Evolutionary conservation across 2,329 filamentous ascomycete species (phyloP).

Genomic region (Tolypocladium pustulatum): DNA sequence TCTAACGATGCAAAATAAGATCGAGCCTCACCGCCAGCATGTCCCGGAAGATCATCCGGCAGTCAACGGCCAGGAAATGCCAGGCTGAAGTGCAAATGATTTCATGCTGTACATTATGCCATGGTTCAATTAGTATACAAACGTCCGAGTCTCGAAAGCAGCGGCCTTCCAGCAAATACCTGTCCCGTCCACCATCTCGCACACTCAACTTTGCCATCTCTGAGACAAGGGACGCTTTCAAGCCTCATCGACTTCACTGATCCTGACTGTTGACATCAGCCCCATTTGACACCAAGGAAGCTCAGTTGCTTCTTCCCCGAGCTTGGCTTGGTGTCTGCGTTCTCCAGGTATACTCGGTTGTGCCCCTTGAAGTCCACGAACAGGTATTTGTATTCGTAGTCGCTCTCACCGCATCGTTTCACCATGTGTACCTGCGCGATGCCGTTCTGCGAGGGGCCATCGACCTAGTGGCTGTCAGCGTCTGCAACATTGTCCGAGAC

Average conservation of each 20-base stretch:
- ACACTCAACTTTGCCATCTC: background rate
- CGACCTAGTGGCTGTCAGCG: conserved; percentile 42
- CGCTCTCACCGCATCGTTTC: conserved; percentile 50
- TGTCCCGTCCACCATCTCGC: background rate
- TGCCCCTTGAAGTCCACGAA: conserved; percentile 70
- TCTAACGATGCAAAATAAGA: background rate
- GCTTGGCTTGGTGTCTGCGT: conserved; percentile 33
- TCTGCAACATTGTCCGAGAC: background rate
- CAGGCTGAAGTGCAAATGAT: background rate
- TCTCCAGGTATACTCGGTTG: conserved; percentile 54
- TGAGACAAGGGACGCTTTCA: background rate
- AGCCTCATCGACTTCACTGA: background rate
- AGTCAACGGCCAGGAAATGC: background rate
- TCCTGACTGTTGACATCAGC: background rate
- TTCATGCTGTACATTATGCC: background rate
- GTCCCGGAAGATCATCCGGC: background rate
- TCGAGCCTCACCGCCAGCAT: background rate
- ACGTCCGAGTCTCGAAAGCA: background rate
- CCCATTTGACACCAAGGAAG: conserved; percentile 54
- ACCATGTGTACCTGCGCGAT: conserved; percentile 70
- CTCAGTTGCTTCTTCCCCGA: conserved; percentile 34
- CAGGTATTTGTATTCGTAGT: conserved; percentile 71
- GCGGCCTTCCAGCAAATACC: background rate
- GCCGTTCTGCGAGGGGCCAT: conserved; percentile 65
- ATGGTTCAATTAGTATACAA: background rate